Evolutionary conservation across 2,329 filamentous ascomycete species (phyloP).

Genomic region (Atkinsonella hypoxylon): DNA sequence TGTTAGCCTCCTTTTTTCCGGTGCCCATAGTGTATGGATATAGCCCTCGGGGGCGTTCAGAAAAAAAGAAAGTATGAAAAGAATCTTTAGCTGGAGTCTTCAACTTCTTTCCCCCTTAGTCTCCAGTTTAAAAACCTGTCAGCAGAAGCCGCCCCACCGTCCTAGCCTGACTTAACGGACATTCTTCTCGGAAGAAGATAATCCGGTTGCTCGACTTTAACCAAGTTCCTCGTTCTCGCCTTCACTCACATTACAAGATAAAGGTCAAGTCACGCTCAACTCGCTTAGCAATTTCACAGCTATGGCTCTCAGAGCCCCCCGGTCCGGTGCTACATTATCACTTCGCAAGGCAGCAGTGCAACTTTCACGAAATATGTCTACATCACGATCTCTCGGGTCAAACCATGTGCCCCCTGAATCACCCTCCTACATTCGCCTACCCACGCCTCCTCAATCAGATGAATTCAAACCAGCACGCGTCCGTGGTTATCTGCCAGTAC

Average conservation of each 20-base stretch:
- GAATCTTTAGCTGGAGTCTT: not conserved
- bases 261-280: not conserved
- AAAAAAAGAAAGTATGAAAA: not conserved
- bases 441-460: conserved; percentile 60
- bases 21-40: conserved; percentile 54
- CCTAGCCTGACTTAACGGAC: not conserved
- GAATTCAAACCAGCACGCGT: conserved; percentile 34
- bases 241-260: not conserved
- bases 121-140: conserved; percentile 5
- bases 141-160: not conserved
- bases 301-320: conserved; percentile 18
- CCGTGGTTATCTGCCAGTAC: conserved; percentile 73
- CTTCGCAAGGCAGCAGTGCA: conserved; percentile 16
- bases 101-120: not conserved
- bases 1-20: conserved; percentile 79
- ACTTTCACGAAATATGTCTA: conserved; percentile 21
- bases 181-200: conserved; percentile 1
- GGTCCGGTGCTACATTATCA: conserved; percentile 15
- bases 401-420: conserved; percentile 71
- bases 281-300: not conserved
- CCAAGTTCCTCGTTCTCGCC: not conserved
- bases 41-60: not conserved
- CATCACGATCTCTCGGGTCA: conserved; percentile 24
- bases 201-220: not conserved
- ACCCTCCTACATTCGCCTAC: conserved; percentile 75